Conservation (phyloP, 2,329 filamentous ascomycete genomes). For the Magnaporthales sp. region DNA sequence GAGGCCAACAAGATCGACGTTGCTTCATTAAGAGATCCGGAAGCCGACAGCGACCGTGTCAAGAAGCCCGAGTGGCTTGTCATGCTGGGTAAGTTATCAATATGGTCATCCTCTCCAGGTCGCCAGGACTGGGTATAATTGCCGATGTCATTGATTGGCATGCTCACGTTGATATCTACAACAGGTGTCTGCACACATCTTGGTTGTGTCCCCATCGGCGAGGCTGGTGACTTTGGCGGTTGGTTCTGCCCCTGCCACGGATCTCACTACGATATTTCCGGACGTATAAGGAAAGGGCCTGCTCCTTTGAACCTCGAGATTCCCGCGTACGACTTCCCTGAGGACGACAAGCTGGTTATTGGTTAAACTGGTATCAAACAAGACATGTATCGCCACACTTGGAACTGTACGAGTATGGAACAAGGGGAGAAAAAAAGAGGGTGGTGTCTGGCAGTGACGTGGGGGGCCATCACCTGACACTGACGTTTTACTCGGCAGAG, state of each 20-base stretch:
- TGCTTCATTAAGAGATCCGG: conserved; percentile 78
- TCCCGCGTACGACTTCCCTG: conserved; percentile 84
- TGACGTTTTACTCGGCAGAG: neutral
- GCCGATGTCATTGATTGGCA: neutral
- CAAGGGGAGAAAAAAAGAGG: neutral
- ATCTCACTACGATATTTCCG: conserved; percentile 99
- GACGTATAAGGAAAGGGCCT: conserved; percentile 94
- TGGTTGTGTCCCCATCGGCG: conserved; percentile 97
- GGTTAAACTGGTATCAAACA: conserved; percentile 53
- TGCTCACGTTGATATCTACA: neutral
- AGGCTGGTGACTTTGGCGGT: conserved; percentile 94
- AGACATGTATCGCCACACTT: neutral
- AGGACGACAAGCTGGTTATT: conserved; percentile 82
- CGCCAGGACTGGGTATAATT: no score
- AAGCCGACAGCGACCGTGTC: conserved; percentile 84
- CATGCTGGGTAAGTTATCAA: conserved; percentile 70
- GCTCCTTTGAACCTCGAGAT: conserved; percentile 97
- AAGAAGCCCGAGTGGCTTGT: conserved; percentile 98
- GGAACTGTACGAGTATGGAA: conserved; percentile 6
- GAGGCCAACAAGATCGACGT: conserved; percentile 87
- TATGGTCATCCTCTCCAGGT: neutral
- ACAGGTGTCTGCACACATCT: conserved; percentile 96
- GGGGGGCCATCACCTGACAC: neutral
- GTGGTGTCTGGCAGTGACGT: neutral
- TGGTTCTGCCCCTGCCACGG: conserved; percentile 99